Conservation (phyloP, 495 filamentous ascomycete species). For the Daldinia bambusicola region DNA sequence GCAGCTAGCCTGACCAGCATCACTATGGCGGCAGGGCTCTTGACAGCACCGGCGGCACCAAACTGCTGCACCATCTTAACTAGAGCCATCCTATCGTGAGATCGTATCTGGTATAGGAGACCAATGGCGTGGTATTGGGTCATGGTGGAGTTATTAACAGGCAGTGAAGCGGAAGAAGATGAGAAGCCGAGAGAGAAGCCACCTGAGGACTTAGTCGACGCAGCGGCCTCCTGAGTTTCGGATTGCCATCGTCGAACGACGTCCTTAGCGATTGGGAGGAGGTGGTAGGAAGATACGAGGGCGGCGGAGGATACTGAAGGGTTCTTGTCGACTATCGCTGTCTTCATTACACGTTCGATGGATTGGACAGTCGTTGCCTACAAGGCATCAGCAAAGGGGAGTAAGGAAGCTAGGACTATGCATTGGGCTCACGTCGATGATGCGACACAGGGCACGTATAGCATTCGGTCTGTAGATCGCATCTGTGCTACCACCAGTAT, state of each 20-base stretch:
- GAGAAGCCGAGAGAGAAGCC: slow-evolving; percentile 92
- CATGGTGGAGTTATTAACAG: slow-evolving; percentile 88
- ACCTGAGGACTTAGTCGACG: slow-evolving; percentile 83
- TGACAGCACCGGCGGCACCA: slow-evolving; percentile 86
- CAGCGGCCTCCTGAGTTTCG: slow-evolving; percentile 97
- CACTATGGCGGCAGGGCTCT: slow-evolving; percentile 91
- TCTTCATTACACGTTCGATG: slow-evolving; percentile 98
- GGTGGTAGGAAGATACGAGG: slow-evolving; percentile 97
- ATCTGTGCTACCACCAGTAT: slow-evolving; percentile 94
- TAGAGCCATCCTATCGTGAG: slow-evolving; percentile 95
- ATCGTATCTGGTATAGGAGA: slow-evolving; percentile 96
- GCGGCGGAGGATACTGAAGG: slow-evolving; percentile 97
- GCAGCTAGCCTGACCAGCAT: slow-evolving; percentile 93
- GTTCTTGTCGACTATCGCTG: slow-evolving; percentile 98
- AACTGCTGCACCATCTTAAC: slow-evolving; percentile 99
- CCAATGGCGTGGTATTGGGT: slow-evolving; percentile 99
- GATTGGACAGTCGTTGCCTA: slow-evolving; percentile 96
- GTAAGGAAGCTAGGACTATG: slow-evolving; percentile 12
- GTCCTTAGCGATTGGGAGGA: slow-evolving; percentile 93
- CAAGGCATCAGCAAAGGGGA: slow-evolving; percentile 44
- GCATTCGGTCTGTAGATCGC: slow-evolving; percentile 96
- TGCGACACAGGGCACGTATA: slow-evolving; percentile 93
- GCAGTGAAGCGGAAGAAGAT: slow-evolving; percentile 72
- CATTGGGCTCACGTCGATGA: slow-evolving; percentile 83
- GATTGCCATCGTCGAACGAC: slow-evolving; percentile 98